These are phyloP conservation scores for Tolypocladium paradoxum DNA, from an alignment of 2,329 filamentous ascomycete genomes.

Conservation along the genomic window DNA sequence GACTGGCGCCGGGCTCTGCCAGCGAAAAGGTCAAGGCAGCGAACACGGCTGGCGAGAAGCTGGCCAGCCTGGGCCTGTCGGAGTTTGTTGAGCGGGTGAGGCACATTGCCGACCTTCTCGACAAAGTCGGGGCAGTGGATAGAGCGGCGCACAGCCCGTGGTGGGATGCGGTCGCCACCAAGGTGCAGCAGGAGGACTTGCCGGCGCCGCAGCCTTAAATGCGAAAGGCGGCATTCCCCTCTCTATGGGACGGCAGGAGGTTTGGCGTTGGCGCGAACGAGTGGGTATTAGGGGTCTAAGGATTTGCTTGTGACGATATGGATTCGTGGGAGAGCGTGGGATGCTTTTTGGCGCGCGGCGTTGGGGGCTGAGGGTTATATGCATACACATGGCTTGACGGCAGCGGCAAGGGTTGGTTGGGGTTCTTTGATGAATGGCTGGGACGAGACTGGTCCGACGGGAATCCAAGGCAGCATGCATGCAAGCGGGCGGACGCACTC, in stretches of 20 bases:
- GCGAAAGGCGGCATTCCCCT: neutral
- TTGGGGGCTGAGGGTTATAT: neutral
- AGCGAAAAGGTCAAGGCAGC: slow-evolving; percentile 61
- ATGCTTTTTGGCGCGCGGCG: neutral
- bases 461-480: neutral
- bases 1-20: slow-evolving; percentile 54
- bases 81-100: slow-evolving; percentile 63
- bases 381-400: neutral
- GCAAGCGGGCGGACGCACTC: neutral
- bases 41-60: slow-evolving; percentile 56
- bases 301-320: neutral
- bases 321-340: neutral
- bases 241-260: neutral
- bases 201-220: slow-evolving; percentile 7
- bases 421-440: neutral
- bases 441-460: neutral
- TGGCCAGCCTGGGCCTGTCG: slow-evolving; percentile 58
- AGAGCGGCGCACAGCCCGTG: slow-evolving; percentile 55
- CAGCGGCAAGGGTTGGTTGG: neutral
- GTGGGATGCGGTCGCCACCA: slow-evolving; percentile 58
- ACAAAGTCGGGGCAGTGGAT: slow-evolving; percentile 55
- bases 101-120: slow-evolving; percentile 58
- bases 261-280: neutral
- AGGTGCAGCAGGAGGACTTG: slow-evolving; percentile 34
- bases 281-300: neutral